These are phyloP conservation scores for Lipomyces kockii DNA, from an alignment of 805 yeast species.

Conservation along the genomic window DNA sequence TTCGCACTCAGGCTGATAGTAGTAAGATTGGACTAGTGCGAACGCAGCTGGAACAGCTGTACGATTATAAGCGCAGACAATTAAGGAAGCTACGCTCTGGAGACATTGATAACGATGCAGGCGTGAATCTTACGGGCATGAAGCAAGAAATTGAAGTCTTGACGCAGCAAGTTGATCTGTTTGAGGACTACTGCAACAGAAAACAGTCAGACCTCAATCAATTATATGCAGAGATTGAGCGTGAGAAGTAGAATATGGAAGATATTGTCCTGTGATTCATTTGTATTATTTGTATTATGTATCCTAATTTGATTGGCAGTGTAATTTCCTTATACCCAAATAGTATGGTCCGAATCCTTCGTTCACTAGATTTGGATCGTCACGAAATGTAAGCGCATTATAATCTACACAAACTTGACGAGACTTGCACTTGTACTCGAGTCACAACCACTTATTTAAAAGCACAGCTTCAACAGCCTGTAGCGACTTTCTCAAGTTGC, in stretches of 20 bases:
- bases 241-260: conserved; percentile 18
- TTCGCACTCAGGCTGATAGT: conserved; percentile 14
- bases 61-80: conserved; percentile 74
- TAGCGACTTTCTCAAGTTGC: background rate
- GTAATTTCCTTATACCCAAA: background rate
- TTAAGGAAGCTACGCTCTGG: conserved; percentile 50
- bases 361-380: background rate
- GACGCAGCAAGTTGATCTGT: conserved; percentile 72
- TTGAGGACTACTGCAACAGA: conserved; percentile 67
- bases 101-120: conserved; percentile 33
- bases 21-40: conserved; percentile 49
- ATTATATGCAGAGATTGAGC: conserved; percentile 46
- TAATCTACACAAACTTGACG: background rate
- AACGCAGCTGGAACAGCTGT: conserved; percentile 78
- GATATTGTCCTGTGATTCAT: background rate
- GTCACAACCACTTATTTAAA: background rate
- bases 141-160: conserved; percentile 67
- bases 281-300: background rate
- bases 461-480: background rate
- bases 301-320: background rate
- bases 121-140: conserved; percentile 40
- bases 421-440: background rate
- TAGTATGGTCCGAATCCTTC: background rate
- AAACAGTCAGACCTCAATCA: conserved; percentile 65
- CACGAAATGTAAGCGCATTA: background rate